Evolutionary conservation across 164 flowering plant genomes (phyloP), one percentile per base, ranked within the genome.

Genomic region (Malania oleifera): DNA sequence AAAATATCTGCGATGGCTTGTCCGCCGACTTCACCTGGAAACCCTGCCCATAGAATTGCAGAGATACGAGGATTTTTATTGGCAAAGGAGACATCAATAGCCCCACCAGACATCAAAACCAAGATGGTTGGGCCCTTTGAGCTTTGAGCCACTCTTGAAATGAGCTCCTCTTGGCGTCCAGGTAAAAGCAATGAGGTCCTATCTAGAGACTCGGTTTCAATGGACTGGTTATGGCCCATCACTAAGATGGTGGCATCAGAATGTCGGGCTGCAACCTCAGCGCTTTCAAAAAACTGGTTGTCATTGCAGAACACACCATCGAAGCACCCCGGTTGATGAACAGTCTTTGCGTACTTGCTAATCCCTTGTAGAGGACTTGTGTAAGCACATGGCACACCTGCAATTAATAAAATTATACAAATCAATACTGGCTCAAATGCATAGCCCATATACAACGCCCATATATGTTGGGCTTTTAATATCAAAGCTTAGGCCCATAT

Each of bases 1-100:
- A 83, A 6, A 19, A 86, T 70, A 61, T 89, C 84, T 12, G 93
- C 89, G 28, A 89, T 74, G 50, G 91, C 89, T 1, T 77, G 55
- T 7, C 93, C 96, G 1, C 96, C 93, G 23, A 83, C 87, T 52
- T 80, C 84, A 17, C 93, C 96, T 5, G 96, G 93, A 62, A 81
- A 89, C 0, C 96, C 93, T 22, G 65, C 96, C 93, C 91, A 89
- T 2, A 89, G 2, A 22, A 89, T 86, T 23, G 84, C 87, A 0
- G 67, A 13, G 26, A 89, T 72, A 0, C 67, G 72, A 3, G 89
- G 93, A 57, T 89, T 77, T 25, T 82, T 61, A 61, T 78, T 82
- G 0, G 91, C 93, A 50, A 84, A 86, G 0, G 86, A 51, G 25
- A 89, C 78, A 64, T 89, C 96, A 14, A 86, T 39, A 0, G 84